Conservation (phyloP, 441 rosid species). For the Erodium texanum region DNA sequence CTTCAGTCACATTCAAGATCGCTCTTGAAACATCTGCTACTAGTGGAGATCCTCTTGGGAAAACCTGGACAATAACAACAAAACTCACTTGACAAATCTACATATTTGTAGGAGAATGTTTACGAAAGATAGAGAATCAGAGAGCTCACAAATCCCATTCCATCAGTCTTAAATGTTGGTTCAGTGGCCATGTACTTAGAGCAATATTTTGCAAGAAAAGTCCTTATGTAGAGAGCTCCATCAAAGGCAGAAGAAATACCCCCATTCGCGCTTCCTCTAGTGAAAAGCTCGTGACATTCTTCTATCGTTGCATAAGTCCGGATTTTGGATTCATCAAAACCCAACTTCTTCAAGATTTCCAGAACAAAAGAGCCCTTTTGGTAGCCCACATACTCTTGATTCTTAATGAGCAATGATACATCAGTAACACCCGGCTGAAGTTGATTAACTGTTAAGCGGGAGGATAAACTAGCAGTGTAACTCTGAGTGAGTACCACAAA, state of each 20-base stretch:
- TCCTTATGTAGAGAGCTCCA: slow-evolving; percentile 32
- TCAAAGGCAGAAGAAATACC: slow-evolving; percentile 56
- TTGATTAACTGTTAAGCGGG: slow-evolving; percentile 40
- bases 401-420: slow-evolving; percentile 34
- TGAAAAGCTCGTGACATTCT: slow-evolving; percentile 30
- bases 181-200: slow-evolving; percentile 35
- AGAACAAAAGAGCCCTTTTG: slow-evolving; percentile 32
- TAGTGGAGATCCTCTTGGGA: no score
- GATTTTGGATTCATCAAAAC: slow-evolving; percentile 32
- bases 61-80: no score
- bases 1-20: no score
- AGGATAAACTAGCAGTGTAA: slow-evolving; percentile 49
- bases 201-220: slow-evolving; percentile 35
- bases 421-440: slow-evolving; percentile 5
- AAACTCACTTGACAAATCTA: no score
- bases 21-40: no score
- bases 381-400: no score
- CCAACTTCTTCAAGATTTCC: slow-evolving; percentile 24
- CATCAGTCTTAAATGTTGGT: slow-evolving; percentile 39
- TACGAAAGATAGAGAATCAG: not conserved
- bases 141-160: slow-evolving; percentile 57
- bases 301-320: slow-evolving; percentile 21
- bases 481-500: slow-evolving; percentile 54
- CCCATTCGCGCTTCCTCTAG: slow-evolving; percentile 35
- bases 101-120: no score